Evolutionary conservation across 179 eudicot genomes (phyloP), one percentile per base, ranked within the genome.

Genomic region (Beta lomatogona): DNA sequence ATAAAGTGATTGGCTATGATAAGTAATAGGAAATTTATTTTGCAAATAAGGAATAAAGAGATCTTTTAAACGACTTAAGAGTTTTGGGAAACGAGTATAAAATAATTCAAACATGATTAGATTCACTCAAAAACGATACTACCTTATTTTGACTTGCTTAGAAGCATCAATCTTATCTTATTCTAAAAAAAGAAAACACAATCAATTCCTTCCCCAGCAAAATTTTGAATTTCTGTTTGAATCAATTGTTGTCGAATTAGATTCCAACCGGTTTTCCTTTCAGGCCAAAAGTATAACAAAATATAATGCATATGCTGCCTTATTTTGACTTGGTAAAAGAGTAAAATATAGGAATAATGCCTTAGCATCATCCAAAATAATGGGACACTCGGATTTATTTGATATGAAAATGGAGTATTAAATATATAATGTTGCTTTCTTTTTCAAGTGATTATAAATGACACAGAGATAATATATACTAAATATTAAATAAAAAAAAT

Each of bases 231-330:
- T 36, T 36, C 28, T 59, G 5, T 18, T 41, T 25, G 9, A 31
- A 36, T 74, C 50, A 9, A 11, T 73, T 52, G 22, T 74, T 6
- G 21, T 54, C 41, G 77, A 74, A 74, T 55, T 74, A 31, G 77
- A 74, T 55, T 41, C 77, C 65, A 21, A 57, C 6, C 16, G 9
- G 0, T 1, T 22, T 72, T 4, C 52, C 19, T 16, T 36, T 58
- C 18, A 14, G 63, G 19, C 63, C 61, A 58, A 58, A 36, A 58
- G 63, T 58, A 58, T 36, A 16, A 5, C 16, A 45, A 16, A 45
- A 46, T 9, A 71, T 11, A 18, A 44, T 71, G 13, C 36, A 18
- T 6, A 68, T 68, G 12, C 6, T 6, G 16, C 21, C 48, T 25
- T 55, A 7, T 21, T 52, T 55, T 74, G 77, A 73, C 77, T 25